phyloP scores from a whole-genome alignment of 176 grass and related monocot genomes.

The Sorghum bicolor region Sorghum_bicolor_NCBIv3 NC_012870.2:68758001-68758500 shows the following conservation, averaged over 20 bases:
- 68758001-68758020: not conserved
- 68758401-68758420: no score
- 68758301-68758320: no score
- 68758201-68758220: not conserved
- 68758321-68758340: no score
- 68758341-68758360: no score
- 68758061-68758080: not conserved
- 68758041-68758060: not conserved
- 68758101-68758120: not conserved
- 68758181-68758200: not conserved
- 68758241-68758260: no score
- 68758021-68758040: not conserved
- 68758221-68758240: no score
- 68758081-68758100: not conserved
- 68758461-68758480: not conserved
- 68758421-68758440: no score
- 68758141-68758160: not conserved
- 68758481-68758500: not conserved
- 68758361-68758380: no score
- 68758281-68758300: no score
- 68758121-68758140: not conserved
- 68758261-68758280: no score
- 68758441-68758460: not conserved
- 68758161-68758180: not conserved
- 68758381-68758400: no score